Percentiles rank a stretch among this genome's conserved stretches.
phyloP scores from a whole-genome alignment of 352 stramenopile genomes.

The Phytophthora chlamydospora region DNA sequence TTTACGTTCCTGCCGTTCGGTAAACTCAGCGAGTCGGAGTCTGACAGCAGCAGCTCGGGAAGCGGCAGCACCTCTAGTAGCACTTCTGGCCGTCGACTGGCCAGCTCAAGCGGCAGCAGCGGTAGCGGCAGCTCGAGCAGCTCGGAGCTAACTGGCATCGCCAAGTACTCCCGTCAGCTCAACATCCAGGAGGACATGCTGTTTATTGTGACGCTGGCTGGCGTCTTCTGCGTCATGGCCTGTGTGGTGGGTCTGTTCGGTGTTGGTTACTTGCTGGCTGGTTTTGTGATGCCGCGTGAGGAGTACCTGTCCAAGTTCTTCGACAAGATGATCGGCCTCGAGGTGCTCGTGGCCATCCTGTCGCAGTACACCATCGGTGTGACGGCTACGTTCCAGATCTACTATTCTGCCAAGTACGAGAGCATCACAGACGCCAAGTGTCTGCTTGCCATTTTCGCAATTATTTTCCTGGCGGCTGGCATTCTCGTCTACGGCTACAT shows the following conservation, averaged over 20 bases:
- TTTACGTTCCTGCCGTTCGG: conserved; percentile 85
- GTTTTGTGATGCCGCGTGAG: conserved; percentile 71
- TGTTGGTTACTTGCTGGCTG: conserved; percentile 56
- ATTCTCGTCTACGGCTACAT: conserved; percentile 84
- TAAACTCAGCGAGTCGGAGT: conserved; percentile 46
- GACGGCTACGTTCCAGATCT: conserved; percentile 86
- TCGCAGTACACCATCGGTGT: conserved; percentile 89
- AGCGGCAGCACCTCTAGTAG: conserved; percentile 21
- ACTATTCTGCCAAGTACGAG: conserved; percentile 69
- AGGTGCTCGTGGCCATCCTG: conserved; percentile 76
- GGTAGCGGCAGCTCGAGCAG: conserved; percentile 23
- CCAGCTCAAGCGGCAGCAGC: conserved; percentile 22
- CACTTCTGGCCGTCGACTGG: conserved; percentile 40
- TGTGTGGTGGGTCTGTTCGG: conserved; percentile 67
- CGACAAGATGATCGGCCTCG: conserved; percentile 84
- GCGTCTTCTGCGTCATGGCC: conserved; percentile 78
- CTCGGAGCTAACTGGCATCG: conserved; percentile 53
- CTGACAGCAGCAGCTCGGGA: conserved; percentile 30
- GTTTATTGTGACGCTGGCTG: conserved; percentile 79
- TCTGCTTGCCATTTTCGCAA: conserved; percentile 57
- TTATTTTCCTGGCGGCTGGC: conserved; percentile 71
- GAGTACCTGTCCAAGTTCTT: conserved; percentile 82
- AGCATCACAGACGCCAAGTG: conserved; percentile 67
- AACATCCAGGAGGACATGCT: conserved; percentile 84
- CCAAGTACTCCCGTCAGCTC: conserved; percentile 72